Conservation (phyloP, 78 protist genomes). For the Dictyostelium purpureum region DNA sequence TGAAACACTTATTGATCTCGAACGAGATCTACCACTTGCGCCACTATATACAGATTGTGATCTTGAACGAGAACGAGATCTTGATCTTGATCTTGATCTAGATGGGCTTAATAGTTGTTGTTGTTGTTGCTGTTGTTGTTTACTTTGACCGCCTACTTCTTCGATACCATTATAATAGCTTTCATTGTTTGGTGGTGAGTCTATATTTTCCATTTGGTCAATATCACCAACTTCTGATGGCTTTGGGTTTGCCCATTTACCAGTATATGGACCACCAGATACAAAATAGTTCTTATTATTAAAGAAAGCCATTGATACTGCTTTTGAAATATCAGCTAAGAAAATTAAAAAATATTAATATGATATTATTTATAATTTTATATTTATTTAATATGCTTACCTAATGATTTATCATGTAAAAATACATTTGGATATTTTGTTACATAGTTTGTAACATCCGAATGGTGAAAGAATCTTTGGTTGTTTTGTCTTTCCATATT, state of each 20-base stretch:
- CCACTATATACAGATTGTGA: conserved; percentile 21
- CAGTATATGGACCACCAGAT: conserved; percentile 72
- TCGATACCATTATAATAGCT: not conserved
- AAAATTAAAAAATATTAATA: not conserved
- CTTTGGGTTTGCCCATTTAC: conserved; percentile 73
- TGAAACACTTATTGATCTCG: not conserved
- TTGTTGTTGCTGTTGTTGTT: not conserved
- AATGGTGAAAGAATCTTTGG: conserved; percentile 55
- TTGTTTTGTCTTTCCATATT: conserved; percentile 52
- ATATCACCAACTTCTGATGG: conserved; percentile 24
- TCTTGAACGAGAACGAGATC: not conserved
- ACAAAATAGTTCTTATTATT: conserved; percentile 65
- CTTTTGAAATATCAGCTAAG: conserved; percentile 69
- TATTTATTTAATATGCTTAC: not conserved
- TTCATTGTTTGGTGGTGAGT: conserved; percentile 14
- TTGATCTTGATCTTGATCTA: not conserved
- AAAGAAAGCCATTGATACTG: conserved; percentile 75
- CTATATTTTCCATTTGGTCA: conserved; percentile 26
- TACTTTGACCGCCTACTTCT: no score
- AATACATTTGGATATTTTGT: conserved; percentile 68
- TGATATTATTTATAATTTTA: not conserved
- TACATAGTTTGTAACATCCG: conserved; percentile 58
- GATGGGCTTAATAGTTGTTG: conserved; percentile 27
- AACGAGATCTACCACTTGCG: not conserved
- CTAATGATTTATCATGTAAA: conserved; percentile 69